Evolutionary conservation across 2,329 filamentous ascomycete genomes (phyloP).

Genomic region (Penicillium griseofulvum): DNA sequence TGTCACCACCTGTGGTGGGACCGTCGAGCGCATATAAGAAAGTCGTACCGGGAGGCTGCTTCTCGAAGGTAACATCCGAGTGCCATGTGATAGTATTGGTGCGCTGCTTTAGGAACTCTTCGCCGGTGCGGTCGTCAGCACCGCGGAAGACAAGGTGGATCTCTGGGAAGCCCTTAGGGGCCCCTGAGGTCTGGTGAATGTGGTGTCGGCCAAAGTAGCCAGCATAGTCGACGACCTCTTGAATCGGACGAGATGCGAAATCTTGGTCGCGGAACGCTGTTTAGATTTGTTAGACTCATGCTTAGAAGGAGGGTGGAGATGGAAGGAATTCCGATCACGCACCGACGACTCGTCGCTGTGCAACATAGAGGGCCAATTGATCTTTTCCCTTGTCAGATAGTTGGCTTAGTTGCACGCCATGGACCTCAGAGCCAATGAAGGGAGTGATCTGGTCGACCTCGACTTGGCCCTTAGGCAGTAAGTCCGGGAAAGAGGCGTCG

Average conservation of each 20-base stretch:
- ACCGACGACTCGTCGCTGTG: conserved; percentile 64
- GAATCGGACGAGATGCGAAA: conserved; percentile 66
- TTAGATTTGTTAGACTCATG: background rate
- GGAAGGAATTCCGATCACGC: conserved; percentile 17
- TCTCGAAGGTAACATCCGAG: conserved; percentile 82
- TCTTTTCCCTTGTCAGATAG: conserved; percentile 69
- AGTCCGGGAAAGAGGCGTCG: conserved; percentile 65
- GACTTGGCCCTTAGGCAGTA: conserved; percentile 51
- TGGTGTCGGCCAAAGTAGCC: conserved; percentile 78
- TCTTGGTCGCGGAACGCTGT: conserved; percentile 71
- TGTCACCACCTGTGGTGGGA: conserved; percentile 78
- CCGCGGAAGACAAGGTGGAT: conserved; percentile 76
- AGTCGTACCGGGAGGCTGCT: conserved; percentile 84
- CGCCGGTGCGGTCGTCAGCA: conserved; percentile 59
- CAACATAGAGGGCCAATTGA: conserved; percentile 60
- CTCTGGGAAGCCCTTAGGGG: conserved; percentile 69
- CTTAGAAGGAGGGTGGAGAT: background rate
- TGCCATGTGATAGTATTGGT: conserved; percentile 87
- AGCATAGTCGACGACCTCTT: conserved; percentile 66
- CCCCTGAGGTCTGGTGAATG: conserved; percentile 75
- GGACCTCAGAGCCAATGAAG: conserved; percentile 70
- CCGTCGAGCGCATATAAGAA: conserved; percentile 86
- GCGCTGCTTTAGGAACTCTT: conserved; percentile 64
- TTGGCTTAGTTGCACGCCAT: conserved; percentile 67
- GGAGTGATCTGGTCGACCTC: conserved; percentile 64